Base-by-base conservation (phyloP, 371 early-diverging fungal genomes). In the Zopfochytrium polystomum region DNA sequence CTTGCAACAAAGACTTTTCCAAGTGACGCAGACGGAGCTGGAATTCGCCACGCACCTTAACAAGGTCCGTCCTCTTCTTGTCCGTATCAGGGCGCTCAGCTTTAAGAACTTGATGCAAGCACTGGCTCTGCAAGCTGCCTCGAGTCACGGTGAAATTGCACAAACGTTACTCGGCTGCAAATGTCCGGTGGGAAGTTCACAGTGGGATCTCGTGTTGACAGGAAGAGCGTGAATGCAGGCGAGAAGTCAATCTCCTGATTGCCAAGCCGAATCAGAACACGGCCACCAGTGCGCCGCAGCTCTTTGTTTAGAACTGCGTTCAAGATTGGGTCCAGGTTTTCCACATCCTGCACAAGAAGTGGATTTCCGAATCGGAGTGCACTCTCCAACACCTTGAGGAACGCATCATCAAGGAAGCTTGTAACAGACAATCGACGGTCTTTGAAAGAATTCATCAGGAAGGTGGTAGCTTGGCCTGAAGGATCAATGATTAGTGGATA, bases 341-440 rank as follows among this genome's bases (percentile, higher is more conserved):
- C 98, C 3, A 90, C 98, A 71, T 99, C 98, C 69, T 95, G 91
- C 59, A 99, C 91, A 44, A 99, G 75, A 46, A 98, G 87, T 3
- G 98, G 93, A 67, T 92, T 98, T 71, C 99, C 99, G 74, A 99
- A 99, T 66, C 99, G 90, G 50, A 99, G 79, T 6, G 96, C 95
- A 78, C 90, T 88, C 81, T 99, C 99, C 30, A 99, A 77, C 55
- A 92, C 92, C 81, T 99, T 99, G 48, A 95, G 80, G 79, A 96
- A 98, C 0, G 96, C 86, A 55, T 91, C 92, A 68, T 99, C 98
- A 71, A 96, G 78, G 88, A 99, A 99, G 75, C 92, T 91, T 25
- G 98, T 97, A 23, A 93, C 89, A 0, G 92, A 87, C 22, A 97
- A 87, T 78, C 92, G 93, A 44, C 89, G 85, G 49, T 87, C 85